Evolutionary conservation across 306 rosid species (phyloP).

Genomic region (Malus sylvestris): DNA sequence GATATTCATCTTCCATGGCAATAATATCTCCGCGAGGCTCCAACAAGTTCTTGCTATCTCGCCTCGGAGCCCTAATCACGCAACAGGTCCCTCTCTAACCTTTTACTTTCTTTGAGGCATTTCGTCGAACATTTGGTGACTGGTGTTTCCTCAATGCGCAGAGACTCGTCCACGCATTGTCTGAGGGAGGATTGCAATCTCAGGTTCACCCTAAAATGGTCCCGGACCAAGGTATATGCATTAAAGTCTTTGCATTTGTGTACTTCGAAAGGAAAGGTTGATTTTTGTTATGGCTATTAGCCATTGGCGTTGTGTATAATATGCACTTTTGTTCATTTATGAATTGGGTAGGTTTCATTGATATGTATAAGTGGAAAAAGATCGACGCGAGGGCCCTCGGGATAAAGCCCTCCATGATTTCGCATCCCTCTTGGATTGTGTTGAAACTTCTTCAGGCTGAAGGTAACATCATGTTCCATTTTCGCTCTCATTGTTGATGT

Average conservation of each 20-base stretch:
- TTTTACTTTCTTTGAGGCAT: not conserved
- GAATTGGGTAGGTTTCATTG: slow-evolving; percentile 8
- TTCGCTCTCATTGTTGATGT: not conserved
- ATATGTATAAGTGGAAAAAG: slow-evolving; percentile 35
- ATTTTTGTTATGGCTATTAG: not conserved
- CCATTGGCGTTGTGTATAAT: not conserved
- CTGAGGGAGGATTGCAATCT: slow-evolving; percentile 11
- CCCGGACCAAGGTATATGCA: slow-evolving; percentile 12
- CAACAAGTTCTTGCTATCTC: slow-evolving; percentile 13
- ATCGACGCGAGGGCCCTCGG: slow-evolving; percentile 26
- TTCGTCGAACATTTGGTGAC: slow-evolving; percentile 21
- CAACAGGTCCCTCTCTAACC: slow-evolving; percentile 14
- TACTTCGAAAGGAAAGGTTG: not conserved
- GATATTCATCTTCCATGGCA: slow-evolving; percentile 25
- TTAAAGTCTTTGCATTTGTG: not conserved
- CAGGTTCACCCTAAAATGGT: slow-evolving; percentile 6
- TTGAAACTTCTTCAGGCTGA: slow-evolving; percentile 21
- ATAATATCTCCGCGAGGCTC: not conserved
- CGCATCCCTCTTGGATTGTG: slow-evolving; percentile 23
- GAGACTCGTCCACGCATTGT: slow-evolving; percentile 22
- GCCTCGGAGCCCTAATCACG: slow-evolving; percentile 15
- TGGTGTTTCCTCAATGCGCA: not conserved
- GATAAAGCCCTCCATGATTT: slow-evolving; percentile 18
- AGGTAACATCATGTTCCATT: slow-evolving; percentile 24
- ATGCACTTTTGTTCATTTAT: not conserved